Conservation (phyloP, 2,329 filamentous ascomycete genomes). For the Rhynchosporium graminicola region DNA sequence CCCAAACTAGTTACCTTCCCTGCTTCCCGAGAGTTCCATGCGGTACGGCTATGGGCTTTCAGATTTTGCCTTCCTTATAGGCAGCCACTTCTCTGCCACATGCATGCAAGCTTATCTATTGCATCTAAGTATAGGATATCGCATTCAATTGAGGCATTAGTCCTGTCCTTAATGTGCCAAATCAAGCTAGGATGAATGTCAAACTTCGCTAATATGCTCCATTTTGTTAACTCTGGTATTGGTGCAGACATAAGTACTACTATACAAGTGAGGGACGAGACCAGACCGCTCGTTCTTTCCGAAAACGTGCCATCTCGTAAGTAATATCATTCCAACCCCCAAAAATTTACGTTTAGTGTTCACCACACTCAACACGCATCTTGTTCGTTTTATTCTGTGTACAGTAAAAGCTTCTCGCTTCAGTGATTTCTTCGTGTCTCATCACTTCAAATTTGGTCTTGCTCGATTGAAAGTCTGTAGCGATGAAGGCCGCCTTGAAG, state of each 20-base stretch:
- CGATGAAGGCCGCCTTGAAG: neutral
- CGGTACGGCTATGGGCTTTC: neutral
- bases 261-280: too few relatives aligned
- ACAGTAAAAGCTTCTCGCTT: neutral
- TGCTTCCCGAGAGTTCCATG: neutral
- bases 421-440: neutral
- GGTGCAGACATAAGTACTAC: too few relatives aligned
- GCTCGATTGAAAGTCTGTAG: too few relatives aligned
- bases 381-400: neutral
- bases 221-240: neutral
- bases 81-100: neutral
- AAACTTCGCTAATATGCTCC: neutral
- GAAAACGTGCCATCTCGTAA: neutral
- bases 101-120: constrained; percentile 10
- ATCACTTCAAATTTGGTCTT: neutral
- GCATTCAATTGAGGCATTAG: neutral
- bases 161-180: neutral
- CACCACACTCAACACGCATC: neutral
- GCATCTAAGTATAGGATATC: neutral
- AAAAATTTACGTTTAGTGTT: neutral
- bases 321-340: neutral
- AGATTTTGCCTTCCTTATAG: neutral
- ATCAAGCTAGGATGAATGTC: neutral
- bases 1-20: too few relatives aligned
- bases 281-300: too few relatives aligned